These are phyloP conservation scores for Phoenix roebelenii DNA, from an alignment of 176 grass and related monocot species.

Conservation along the genomic window DNA sequence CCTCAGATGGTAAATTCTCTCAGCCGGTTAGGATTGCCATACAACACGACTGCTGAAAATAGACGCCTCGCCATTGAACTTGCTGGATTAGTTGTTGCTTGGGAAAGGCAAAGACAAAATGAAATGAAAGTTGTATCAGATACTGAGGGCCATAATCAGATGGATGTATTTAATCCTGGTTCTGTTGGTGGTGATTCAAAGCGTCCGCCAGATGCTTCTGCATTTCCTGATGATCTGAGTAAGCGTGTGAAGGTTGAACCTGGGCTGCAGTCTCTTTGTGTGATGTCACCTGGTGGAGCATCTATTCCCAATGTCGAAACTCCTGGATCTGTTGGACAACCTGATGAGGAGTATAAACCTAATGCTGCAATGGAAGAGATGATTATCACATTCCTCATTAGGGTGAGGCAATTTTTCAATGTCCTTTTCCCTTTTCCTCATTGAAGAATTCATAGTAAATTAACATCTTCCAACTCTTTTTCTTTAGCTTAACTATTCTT, in stretches of 20 bases:
- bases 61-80: slow-evolving; percentile 95
- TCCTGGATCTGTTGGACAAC: slow-evolving; percentile 74
- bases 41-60: slow-evolving; percentile 88
- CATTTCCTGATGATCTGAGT: slow-evolving; percentile 73
- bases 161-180: slow-evolving; percentile 62
- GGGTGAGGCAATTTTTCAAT: slow-evolving; percentile 32
- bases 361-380: slow-evolving; percentile 99
- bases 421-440: background rate
- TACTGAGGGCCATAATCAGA: slow-evolving; percentile 52
- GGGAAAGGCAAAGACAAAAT: slow-evolving; percentile 94
- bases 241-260: slow-evolving; percentile 97
- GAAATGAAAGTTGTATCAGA: slow-evolving; percentile 82
- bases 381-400: slow-evolving; percentile 99
- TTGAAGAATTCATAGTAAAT: background rate
- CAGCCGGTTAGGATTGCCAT: slow-evolving; percentile 87
- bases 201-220: slow-evolving; percentile 44
- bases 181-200: slow-evolving; percentile 47
- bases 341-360: slow-evolving; percentile 98
- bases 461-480: too few relatives aligned
- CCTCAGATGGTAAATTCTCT: slow-evolving; percentile 99
- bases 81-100: slow-evolving; percentile 95
- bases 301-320: slow-evolving; percentile 94
- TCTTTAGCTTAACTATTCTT: too few relatives aligned
- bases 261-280: slow-evolving; percentile 79
- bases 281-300: slow-evolving; percentile 85